These are phyloP conservation scores for Eucalyptus tenuipes DNA, from an alignment of 345 rosid genomes.

Conservation along the genomic window DNA sequence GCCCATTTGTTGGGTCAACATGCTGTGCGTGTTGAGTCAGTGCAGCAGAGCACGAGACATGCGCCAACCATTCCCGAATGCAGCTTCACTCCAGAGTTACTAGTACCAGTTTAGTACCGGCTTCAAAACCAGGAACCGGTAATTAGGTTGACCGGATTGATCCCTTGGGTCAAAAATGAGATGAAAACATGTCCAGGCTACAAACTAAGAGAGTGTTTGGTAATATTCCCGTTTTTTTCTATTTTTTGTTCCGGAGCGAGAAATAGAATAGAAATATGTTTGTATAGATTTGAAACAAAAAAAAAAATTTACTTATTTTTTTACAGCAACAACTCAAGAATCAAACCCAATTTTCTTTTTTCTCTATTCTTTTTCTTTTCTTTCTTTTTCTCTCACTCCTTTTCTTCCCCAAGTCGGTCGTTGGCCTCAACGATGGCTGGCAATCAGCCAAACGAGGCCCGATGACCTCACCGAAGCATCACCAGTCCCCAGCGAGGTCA, in stretches of 20 bases:
- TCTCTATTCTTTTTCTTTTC: too few relatives aligned
- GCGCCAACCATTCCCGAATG: neutral
- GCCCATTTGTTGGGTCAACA: neutral
- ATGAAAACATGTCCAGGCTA: neutral
- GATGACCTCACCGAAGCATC: fast-evolving
- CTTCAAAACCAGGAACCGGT: neutral
- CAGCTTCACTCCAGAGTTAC: neutral
- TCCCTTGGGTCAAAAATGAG: neutral
- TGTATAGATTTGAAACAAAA: too few relatives aligned
- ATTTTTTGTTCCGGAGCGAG: too few relatives aligned
- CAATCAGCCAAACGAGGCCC: fast-evolving
- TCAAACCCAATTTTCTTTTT: too few relatives aligned
- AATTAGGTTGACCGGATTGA: neutral
- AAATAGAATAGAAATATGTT: too few relatives aligned
- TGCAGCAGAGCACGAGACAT: neutral
- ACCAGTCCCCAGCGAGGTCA: fast-evolving
- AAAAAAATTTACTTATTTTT: fast-evolving
- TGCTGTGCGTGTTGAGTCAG: neutral
- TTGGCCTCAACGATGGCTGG: too few relatives aligned
- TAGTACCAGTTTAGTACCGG: neutral
- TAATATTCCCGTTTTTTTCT: fast-evolving
- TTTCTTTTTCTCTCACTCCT: too few relatives aligned
- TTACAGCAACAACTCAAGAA: fast-evolving
- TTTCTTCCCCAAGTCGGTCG: fast-evolving
- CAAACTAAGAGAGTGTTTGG: neutral